Evolutionary conservation across 2,329 filamentous ascomycete genomes (phyloP).

Genomic region (Aureobasidium lini): DNA sequence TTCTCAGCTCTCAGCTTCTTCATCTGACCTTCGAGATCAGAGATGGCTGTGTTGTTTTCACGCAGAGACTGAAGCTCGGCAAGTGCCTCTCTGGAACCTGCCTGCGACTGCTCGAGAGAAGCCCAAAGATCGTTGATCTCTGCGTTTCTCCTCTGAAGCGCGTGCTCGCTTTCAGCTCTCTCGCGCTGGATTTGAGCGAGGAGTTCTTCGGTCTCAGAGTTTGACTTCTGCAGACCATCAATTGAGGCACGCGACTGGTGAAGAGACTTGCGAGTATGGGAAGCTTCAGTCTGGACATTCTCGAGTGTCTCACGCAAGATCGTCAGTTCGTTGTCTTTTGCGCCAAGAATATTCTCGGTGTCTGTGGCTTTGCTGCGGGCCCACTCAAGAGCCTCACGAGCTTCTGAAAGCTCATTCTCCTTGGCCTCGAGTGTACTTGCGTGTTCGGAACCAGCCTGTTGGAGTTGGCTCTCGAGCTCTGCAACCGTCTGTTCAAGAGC

Average conservation of each 20-base stretch:
- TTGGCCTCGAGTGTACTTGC: neutral
- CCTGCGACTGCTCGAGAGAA: slow-evolving; percentile 10
- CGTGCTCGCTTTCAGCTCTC: neutral
- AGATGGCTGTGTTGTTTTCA: neutral
- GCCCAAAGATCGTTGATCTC: slow-evolving; percentile 10
- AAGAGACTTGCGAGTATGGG: neutral
- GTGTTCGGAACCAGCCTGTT: neutral
- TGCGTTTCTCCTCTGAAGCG: neutral
- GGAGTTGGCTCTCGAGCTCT: neutral
- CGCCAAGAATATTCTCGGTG: neutral
- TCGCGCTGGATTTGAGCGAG: slow-evolving; percentile 1
- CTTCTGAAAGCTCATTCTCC: neutral
- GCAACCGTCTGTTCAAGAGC: neutral
- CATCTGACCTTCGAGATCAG: slow-evolving; percentile 7
- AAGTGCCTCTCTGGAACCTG: slow-evolving; percentile 8
- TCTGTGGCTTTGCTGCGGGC: neutral
- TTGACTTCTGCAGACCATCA: neutral
- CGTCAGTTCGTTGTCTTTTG: neutral
- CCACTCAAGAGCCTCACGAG: neutral
- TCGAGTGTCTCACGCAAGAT: neutral
- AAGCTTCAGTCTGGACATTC: neutral
- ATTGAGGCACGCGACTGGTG: neutral
- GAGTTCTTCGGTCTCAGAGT: neutral
- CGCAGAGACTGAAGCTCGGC: slow-evolving; percentile 7
- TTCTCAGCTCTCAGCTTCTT: slow-evolving; percentile 5